phyloP scores from a whole-genome alignment of 257 asterid species.

The Ophiorrhiza pumila region DNA sequence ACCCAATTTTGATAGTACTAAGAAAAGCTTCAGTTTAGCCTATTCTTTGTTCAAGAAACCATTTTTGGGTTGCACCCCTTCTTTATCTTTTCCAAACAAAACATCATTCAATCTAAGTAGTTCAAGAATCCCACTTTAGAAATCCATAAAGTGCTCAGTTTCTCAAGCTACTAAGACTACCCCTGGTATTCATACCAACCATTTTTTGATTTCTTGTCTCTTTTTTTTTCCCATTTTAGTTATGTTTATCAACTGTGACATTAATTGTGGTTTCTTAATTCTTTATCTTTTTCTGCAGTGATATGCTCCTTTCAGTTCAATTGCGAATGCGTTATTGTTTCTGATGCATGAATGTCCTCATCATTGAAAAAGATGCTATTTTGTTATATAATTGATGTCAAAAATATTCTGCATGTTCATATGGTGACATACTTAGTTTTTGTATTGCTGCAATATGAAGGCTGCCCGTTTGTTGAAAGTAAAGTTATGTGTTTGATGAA shows the following conservation, averaged over 20 bases:
- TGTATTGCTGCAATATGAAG: neutral
- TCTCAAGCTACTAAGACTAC: conserved; percentile 56
- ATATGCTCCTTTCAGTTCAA: neutral
- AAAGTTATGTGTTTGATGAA: neutral
- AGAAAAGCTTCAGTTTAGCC: conserved; percentile 30
- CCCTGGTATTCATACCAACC: conserved; percentile 38
- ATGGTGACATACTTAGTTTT: neutral
- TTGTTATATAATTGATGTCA: neutral
- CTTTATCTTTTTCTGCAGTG: too few species aligned
- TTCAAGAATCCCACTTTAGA: conserved; percentile 33
- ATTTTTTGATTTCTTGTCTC: conserved; percentile 7
- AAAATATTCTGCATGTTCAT: neutral
- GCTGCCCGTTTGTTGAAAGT: neutral
- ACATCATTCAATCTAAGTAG: conserved; percentile 8
- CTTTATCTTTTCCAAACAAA: conserved; percentile 28
- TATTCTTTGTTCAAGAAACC: conserved; percentile 45
- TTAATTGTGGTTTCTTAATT: neutral
- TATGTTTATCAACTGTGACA: neutral
- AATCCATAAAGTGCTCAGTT: conserved; percentile 67
- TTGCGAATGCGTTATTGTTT: neutral
- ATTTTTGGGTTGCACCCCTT: conserved; percentile 42
- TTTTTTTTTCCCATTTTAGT: neutral
- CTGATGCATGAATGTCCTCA: neutral
- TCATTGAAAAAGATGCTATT: neutral
- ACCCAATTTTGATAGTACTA: conserved; percentile 21